phyloP scores from a whole-genome alignment of 73 alveolate species.

The Symbiodinium natans region DNA sequence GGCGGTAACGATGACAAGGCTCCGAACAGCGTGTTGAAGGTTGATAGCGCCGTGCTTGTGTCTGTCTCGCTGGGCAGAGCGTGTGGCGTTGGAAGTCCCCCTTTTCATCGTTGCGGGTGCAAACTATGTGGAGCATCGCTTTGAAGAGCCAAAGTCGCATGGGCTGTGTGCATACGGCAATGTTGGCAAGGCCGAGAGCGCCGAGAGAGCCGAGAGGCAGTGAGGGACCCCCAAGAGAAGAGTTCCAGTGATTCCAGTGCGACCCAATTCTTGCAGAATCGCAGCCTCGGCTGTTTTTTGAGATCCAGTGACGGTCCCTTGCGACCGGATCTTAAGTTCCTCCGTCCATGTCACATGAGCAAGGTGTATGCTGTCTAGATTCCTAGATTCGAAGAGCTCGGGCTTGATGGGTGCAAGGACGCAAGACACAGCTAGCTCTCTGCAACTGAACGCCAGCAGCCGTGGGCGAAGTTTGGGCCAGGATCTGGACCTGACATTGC shows the following conservation, averaged over 20 bases:
- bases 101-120: not conserved
- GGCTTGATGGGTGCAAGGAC: no score
- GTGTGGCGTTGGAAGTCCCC: not conserved
- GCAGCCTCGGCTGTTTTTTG: not conserved
- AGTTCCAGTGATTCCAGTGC: not conserved
- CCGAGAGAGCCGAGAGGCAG: no score
- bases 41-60: not conserved
- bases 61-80: not conserved
- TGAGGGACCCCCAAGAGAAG: no score
- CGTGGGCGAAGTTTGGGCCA: not conserved
- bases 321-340: not conserved
- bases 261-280: not conserved
- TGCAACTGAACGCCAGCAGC: no score
- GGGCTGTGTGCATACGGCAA: not conserved
- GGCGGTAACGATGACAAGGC: no score
- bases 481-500: slow-evolving; percentile 8
- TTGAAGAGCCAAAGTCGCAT: not conserved
- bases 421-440: no score
- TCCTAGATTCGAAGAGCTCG: no score
- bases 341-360: not conserved
- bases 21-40: no score
- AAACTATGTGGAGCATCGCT: not conserved
- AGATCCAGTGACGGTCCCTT: not conserved
- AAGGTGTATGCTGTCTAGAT: no score
- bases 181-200: not conserved